Conservation (phyloP, 2,329 filamentous ascomycete genomes). For the Aspergillus costaricaensis region DNA sequence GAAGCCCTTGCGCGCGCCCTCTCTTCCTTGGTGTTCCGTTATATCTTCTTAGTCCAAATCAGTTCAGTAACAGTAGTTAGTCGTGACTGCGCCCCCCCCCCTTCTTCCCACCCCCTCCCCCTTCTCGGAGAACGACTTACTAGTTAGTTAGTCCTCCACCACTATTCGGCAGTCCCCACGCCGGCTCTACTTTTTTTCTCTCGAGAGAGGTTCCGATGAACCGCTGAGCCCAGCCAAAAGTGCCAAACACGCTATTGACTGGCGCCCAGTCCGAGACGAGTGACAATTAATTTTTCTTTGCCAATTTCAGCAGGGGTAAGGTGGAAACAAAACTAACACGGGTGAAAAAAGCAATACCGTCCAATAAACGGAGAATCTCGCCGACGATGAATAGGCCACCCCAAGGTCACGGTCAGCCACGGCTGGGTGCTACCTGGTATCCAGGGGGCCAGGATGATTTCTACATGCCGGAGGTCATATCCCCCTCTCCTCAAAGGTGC, state of each 20-base stretch:
- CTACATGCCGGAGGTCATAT: slow-evolving; percentile 69
- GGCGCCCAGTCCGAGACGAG: slow-evolving; percentile 11
- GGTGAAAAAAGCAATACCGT: slow-evolving; percentile 10
- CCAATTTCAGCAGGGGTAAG: slow-evolving; percentile 16
- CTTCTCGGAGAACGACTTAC: neutral
- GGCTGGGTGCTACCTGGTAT: slow-evolving; percentile 65
- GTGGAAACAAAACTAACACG: slow-evolving; percentile 15
- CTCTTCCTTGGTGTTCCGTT: neutral
- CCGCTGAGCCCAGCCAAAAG: slow-evolving; percentile 10
- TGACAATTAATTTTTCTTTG: neutral
- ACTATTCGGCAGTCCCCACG: slow-evolving; percentile 1
- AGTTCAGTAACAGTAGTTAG: neutral
- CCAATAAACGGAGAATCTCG: slow-evolving; percentile 15
- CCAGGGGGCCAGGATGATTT: slow-evolving; percentile 69
- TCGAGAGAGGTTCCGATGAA: slow-evolving; percentile 8
- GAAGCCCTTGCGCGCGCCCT: neutral
- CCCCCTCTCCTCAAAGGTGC: slow-evolving; percentile 70
- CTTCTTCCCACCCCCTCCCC: neutral
- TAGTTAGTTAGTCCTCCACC: neutral
- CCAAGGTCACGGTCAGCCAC: slow-evolving; percentile 42
- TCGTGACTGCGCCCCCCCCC: neutral
- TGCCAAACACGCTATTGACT: slow-evolving; percentile 8
- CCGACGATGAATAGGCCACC: slow-evolving; percentile 40
- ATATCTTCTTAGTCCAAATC: no score
- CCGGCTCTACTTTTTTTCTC: slow-evolving; percentile 8